Base-by-base conservation (phyloP, 176 grass and related monocot species). In the Avena insularis region DNA sequence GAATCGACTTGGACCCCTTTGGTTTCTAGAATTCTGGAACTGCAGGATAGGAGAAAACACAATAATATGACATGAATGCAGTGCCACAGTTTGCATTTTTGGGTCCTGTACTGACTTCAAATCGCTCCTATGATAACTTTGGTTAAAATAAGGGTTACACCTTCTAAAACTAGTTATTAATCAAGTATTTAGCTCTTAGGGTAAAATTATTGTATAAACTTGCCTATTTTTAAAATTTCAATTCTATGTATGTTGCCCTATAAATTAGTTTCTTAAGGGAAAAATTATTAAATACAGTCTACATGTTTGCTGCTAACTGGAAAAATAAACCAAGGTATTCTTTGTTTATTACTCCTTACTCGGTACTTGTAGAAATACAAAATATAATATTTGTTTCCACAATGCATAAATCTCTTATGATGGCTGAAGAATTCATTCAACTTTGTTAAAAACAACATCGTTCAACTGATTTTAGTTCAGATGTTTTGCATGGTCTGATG, bases 381-480 rank as follows among this genome's bases (percentile, higher is more conserved):
- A 46, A 48, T 68, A 59, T 69, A 29, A n/a, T 77, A 5, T 33
- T 27, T 8, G 7, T 31, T 64, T 45, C 75, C 57, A 63, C 61
- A 38, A 75, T 77, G 35, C 81, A 70, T 43, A 35, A 45, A 81
- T 40, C 58, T 77, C 6, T 36, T 81, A 84, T 72, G 38, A 33
- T 83, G 43, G 36, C 3, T 43, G 36, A 66, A 69, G 4, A 40
- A 75, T 53, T 87, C 43, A 73, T 83, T 70, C 12, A 86, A 74
- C 49, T 65, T 70, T 4, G 8, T 19, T 70, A 11, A 43, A 70
- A 9, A 69, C 50, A 8, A 12, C 64, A 12, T 84, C 36, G 49
- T 72, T 65, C 13, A 90, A 62, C 23, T 45, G 27, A 36, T 72
- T 75, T 71, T 90, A 50, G 85, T 93, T 70, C 71, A 95, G 84